These are phyloP conservation scores for Cucumis variabilis DNA, from an alignment of 331 rosid genomes.

Conservation along the genomic window DNA sequence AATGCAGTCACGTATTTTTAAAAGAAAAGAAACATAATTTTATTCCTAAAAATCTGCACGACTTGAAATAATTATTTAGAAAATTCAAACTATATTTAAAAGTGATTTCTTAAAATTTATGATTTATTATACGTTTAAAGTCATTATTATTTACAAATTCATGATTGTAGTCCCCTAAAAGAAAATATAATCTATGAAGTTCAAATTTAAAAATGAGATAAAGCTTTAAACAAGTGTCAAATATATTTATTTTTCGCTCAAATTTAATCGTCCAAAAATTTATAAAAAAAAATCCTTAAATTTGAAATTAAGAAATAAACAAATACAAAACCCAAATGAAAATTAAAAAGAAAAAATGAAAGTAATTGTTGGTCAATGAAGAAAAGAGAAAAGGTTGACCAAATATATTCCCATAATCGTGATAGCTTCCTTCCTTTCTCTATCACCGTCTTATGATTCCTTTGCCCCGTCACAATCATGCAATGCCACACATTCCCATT, in stretches of 20 bases:
- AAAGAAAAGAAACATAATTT: background rate
- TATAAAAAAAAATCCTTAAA: background rate
- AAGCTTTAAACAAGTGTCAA: background rate
- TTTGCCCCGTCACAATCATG: background rate
- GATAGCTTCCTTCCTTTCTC: background rate
- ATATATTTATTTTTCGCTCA: background rate
- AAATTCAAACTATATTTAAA: background rate
- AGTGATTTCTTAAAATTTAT: too few species aligned
- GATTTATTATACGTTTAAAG: background rate
- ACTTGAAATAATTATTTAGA: background rate
- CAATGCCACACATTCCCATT: background rate
- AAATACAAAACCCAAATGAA: background rate
- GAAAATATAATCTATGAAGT: background rate
- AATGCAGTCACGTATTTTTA: conserved; percentile 12
- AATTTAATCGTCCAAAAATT: too few species aligned
- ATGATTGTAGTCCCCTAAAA: background rate
- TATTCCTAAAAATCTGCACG: background rate
- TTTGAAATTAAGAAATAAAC: background rate
- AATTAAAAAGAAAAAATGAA: background rate
- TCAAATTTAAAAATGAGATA: background rate
- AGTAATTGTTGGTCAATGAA: background rate
- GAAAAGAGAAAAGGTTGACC: background rate
- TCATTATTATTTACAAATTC: background rate
- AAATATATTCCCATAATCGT: background rate
- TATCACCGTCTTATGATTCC: background rate